These are phyloP conservation scores for Lyophyllum atratum DNA, from an alignment of 768 basidiomycete genomes.

Conservation along the genomic window DNA sequence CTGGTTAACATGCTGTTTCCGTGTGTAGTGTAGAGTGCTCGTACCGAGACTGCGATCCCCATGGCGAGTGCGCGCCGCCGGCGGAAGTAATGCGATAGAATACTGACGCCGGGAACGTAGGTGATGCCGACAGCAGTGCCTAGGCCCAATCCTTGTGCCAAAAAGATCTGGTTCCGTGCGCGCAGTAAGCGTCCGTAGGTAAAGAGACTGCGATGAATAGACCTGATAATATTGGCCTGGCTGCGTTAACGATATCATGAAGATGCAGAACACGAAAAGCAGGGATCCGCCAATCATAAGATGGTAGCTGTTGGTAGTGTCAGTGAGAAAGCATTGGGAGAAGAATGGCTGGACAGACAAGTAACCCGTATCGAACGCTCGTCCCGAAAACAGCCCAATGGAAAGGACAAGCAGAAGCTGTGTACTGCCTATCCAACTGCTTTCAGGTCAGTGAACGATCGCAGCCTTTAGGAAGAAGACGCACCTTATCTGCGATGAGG, in stretches of 20 bases:
- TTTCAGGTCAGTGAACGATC: neutral
- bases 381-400: conserved; percentile 24
- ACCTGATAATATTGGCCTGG: conserved; percentile 33
- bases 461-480: neutral
- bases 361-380: conserved; percentile 27
- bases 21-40: conserved; percentile 12
- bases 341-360: conserved; percentile 17
- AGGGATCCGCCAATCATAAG: conserved; percentile 29
- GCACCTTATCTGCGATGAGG: conserved; percentile 27
- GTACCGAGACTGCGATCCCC: conserved; percentile 48
- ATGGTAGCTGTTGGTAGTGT: conserved; percentile 21
- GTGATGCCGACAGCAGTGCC: conserved; percentile 48
- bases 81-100: conserved; percentile 52
- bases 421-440: conserved; percentile 31
- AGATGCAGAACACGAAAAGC: conserved; percentile 30
- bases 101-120: conserved; percentile 47
- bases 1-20: neutral
- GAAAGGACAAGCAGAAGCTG: conserved; percentile 26
- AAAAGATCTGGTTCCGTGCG: conserved; percentile 38
- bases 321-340: neutral
- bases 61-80: conserved; percentile 48
- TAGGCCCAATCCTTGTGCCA: conserved; percentile 48
- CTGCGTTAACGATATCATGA: conserved; percentile 33
- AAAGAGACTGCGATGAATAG: neutral
- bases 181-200: neutral